phyloP scores from a whole-genome alignment of 2,329 filamentous ascomycete genomes.

The Phialocephala sp. region DNA sequence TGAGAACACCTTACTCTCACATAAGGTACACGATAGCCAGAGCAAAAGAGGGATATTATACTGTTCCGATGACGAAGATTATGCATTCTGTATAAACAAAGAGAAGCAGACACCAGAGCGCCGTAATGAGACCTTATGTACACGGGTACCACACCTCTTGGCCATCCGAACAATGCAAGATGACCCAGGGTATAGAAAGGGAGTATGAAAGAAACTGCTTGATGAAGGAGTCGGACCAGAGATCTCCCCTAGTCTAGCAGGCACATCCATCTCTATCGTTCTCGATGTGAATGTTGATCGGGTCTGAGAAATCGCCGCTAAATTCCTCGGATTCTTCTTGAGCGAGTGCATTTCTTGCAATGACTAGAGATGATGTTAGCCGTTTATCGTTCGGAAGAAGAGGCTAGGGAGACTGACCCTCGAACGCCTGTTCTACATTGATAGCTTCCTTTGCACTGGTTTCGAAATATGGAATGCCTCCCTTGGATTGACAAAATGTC shows the following conservation, averaged over 20 bases:
- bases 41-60: no score
- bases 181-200: constrained; percentile 16
- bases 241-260: constrained; percentile 63
- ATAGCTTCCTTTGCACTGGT: constrained; percentile 98
- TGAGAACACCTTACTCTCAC: no score
- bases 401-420: constrained; percentile 49
- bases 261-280: constrained; percentile 91
- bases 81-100: constrained; percentile 38
- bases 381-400: neutral
- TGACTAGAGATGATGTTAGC: constrained; percentile 62
- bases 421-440: constrained; percentile 90
- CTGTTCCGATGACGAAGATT: constrained; percentile 16
- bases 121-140: constrained; percentile 42
- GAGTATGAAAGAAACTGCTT: constrained; percentile 15
- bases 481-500: constrained; percentile 97
- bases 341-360: constrained; percentile 91
- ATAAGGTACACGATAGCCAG: no score
- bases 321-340: constrained; percentile 99
- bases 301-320: constrained; percentile 95
- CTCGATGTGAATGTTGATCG: constrained; percentile 97
- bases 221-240: constrained; percentile 19
- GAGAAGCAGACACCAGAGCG: constrained; percentile 40
- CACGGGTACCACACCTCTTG: constrained; percentile 25
- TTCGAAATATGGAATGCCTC: constrained; percentile 98
- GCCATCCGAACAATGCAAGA: constrained; percentile 17